Evolutionary conservation across 2,329 filamentous ascomycete species (phyloP).

Genomic region (Hirsutella minnesotensis): DNA sequence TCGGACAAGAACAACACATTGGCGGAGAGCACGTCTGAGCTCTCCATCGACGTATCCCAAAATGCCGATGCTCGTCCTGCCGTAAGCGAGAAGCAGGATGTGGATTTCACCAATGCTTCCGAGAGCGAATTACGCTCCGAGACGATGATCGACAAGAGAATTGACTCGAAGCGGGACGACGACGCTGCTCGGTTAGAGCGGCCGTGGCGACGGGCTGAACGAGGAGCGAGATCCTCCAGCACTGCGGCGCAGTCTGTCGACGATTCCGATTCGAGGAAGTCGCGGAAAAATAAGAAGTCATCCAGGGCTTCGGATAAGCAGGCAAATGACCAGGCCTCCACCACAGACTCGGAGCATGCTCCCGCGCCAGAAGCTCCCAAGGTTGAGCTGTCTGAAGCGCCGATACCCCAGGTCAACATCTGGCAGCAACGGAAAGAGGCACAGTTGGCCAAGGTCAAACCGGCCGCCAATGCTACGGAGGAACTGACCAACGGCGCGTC

Average conservation of each 20-base stretch:
- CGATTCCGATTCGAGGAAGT: slow-evolving; percentile 34
- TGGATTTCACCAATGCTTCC: slow-evolving; percentile 22
- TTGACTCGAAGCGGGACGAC: slow-evolving; percentile 25
- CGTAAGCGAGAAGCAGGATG: slow-evolving; percentile 20
- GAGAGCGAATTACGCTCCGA: slow-evolving; percentile 24
- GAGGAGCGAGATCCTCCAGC: slow-evolving; percentile 47
- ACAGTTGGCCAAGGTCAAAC: slow-evolving; percentile 39
- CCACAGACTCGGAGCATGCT: slow-evolving; percentile 44
- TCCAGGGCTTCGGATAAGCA: slow-evolving; percentile 29
- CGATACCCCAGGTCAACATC: slow-evolving; percentile 72
- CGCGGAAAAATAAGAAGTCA: slow-evolving; percentile 54
- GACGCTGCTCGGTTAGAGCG: slow-evolving; percentile 25
- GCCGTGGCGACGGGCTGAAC: slow-evolving; percentile 29
- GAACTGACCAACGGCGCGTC: slow-evolving; percentile 17
- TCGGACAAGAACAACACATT: slow-evolving; percentile 14
- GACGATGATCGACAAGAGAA: slow-evolving; percentile 17
- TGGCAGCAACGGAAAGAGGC: slow-evolving; percentile 74
- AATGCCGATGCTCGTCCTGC: slow-evolving; percentile 11
- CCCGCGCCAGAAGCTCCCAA: slow-evolving; percentile 35
- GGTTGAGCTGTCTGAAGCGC: slow-evolving; percentile 64
- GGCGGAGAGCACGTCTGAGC: slow-evolving; percentile 13
- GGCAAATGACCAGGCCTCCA: slow-evolving; percentile 36
- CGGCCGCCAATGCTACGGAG: slow-evolving; percentile 23
- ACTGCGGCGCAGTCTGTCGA: slow-evolving; percentile 54
- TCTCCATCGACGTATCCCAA: slow-evolving; percentile 10